Evolutionary conservation across 2,329 filamentous ascomycete species (phyloP).

Genomic region (Sarocladiaceae sp.): DNA sequence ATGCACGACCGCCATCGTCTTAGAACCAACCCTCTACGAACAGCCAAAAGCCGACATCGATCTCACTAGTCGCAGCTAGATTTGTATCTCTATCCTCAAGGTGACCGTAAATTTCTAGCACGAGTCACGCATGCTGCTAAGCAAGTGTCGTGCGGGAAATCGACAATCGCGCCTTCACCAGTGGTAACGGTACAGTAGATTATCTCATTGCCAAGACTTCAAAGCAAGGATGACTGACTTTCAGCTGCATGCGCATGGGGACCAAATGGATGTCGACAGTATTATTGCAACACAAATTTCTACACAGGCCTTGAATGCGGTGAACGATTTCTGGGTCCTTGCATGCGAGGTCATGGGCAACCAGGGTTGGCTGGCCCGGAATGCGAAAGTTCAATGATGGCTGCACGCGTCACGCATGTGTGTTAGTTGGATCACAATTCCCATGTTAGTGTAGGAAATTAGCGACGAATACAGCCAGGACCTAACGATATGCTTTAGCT

Average conservation of each 20-base stretch:
- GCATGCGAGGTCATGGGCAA: too few species aligned
- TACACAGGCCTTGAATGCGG: too few species aligned
- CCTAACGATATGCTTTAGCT: too few species aligned
- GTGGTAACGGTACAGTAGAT: not conserved
- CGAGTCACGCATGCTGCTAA: conserved; percentile 1
- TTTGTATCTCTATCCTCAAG: not conserved
- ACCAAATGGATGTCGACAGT: not conserved
- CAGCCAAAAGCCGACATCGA: too few species aligned
- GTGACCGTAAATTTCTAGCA: not conserved
- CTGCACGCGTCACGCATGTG: conserved; percentile 7
- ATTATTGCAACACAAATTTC: too few species aligned
- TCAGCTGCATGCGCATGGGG: not conserved
- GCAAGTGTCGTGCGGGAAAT: not conserved
- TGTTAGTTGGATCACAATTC: not conserved
- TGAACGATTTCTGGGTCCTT: too few species aligned
- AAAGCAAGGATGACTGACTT: not conserved
- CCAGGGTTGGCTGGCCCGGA: not conserved
- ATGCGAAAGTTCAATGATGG: not conserved
- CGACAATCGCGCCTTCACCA: not conserved
- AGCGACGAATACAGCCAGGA: too few species aligned
- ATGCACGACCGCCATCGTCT: not conserved
- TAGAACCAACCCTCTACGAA: too few species aligned
- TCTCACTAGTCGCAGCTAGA: too few species aligned
- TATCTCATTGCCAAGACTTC: not conserved
- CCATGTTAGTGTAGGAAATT: not conserved